Evolutionary conservation across 495 filamentous ascomycete genomes (phyloP).

Genomic region (Daldinia concentrica): DNA sequence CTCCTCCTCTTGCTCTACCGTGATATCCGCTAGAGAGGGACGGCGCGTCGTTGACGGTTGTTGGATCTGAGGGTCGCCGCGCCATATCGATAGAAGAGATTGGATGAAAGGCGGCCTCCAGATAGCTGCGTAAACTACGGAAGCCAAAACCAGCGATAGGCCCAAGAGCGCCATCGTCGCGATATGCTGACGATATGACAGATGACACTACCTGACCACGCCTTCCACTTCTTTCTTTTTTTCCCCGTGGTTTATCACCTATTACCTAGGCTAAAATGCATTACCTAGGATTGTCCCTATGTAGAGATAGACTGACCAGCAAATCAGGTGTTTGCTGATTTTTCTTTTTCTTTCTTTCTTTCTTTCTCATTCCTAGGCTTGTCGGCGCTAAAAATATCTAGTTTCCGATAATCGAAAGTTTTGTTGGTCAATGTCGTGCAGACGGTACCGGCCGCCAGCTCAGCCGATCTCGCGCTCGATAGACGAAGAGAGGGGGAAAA

Average conservation of each 20-base stretch:
- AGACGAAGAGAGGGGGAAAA: neutral
- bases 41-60: conserved; percentile 42
- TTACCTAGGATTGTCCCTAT: neutral
- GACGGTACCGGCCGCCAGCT: conserved; percentile 23
- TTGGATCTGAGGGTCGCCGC: conserved; percentile 39
- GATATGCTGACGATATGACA: neutral
- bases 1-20: conserved; percentile 6
- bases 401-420: conserved; percentile 25
- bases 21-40: conserved; percentile 17
- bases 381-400: neutral
- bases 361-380: neutral
- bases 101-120: conserved; percentile 54
- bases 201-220: neutral
- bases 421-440: conserved; percentile 20
- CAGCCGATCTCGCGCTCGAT: conserved; percentile 16
- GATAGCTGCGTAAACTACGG: conserved; percentile 61
- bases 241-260: neutral
- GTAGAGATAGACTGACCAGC: neutral
- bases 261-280: neutral
- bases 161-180: conserved; percentile 60
- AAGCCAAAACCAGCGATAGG: conserved; percentile 63
- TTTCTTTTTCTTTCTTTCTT: too few relatives aligned
- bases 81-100: conserved; percentile 39
- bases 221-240: neutral
- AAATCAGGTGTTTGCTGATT: neutral